Conservation (phyloP, 1,284 basidiomycete species). For the Austroboletus novae-zelandiae region DNA sequence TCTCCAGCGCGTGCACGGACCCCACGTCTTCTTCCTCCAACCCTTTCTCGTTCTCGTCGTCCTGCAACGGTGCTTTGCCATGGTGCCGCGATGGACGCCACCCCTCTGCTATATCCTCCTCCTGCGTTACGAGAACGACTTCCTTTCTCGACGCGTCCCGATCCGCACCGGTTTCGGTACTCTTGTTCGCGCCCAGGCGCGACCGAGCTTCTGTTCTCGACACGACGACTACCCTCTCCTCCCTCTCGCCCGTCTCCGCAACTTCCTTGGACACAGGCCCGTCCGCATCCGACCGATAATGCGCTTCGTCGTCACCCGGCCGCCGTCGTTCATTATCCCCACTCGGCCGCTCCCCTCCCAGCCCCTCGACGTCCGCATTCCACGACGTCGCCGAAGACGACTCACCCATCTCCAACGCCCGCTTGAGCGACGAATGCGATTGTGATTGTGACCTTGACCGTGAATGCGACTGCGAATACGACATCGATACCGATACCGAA, state of each 20-base stretch:
- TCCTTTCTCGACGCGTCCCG: constrained; percentile 11
- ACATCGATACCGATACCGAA: background rate
- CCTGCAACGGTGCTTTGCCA: constrained; percentile 11
- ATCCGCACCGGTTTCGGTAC: background rate
- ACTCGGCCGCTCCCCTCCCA: constrained; percentile 5
- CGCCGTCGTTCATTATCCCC: constrained; percentile 9
- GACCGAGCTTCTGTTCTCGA: background rate
- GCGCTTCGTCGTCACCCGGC: background rate
- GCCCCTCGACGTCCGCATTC: constrained; percentile 14
- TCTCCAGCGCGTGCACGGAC: constrained; percentile 10
- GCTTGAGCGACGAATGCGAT: constrained; percentile 16
- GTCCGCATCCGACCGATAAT: constrained; percentile 5
- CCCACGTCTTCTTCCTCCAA: constrained; percentile 15
- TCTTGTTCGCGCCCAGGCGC: background rate
- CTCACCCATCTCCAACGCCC: constrained; percentile 8
- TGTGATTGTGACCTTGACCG: constrained; percentile 5
- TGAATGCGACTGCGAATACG: background rate
- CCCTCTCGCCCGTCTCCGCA: background rate
- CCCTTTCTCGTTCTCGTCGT: constrained; percentile 6
- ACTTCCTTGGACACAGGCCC: background rate
- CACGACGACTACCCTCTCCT: constrained; percentile 7
- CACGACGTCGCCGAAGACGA: constrained; percentile 32
- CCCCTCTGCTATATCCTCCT: constrained; percentile 30
- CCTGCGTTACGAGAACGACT: constrained; percentile 19
- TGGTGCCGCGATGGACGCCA: constrained; percentile 25